Conservation (phyloP, 441 rosid species). For the Populus trichocarpa region DNA sequence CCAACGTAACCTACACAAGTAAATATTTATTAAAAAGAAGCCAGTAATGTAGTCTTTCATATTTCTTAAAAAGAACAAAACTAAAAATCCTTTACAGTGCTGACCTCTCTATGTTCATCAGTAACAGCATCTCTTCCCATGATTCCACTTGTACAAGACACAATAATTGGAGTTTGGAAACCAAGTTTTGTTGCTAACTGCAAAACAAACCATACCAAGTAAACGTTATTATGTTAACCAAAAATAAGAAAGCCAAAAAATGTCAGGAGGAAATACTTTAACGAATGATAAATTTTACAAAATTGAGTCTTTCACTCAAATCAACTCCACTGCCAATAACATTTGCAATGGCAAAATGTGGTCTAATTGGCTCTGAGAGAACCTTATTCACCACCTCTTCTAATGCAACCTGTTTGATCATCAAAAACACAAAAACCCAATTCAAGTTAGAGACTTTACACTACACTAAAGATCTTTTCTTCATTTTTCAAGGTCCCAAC, state of each 20-base stretch:
- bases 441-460: not conserved
- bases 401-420: slow-evolving; percentile 39
- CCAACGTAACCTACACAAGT: not conserved
- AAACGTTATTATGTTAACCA: not conserved
- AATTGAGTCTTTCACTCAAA: slow-evolving; percentile 24
- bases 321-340: slow-evolving; percentile 27
- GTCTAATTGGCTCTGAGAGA: slow-evolving; percentile 69
- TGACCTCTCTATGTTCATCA: slow-evolving; percentile 59
- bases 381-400: slow-evolving; percentile 63
- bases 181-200: slow-evolving; percentile 56
- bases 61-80: not conserved
- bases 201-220: slow-evolving; percentile 6
- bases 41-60: not conserved
- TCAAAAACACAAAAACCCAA: not conserved
- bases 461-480: not conserved
- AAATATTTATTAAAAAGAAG: not conserved
- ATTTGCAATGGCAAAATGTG: slow-evolving; percentile 68
- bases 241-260: not conserved
- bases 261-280: not conserved
- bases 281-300: slow-evolving; percentile 30
- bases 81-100: not conserved
- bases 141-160: slow-evolving; percentile 47
- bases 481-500: not conserved
- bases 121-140: slow-evolving; percentile 62
- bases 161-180: slow-evolving; percentile 50